Conservation (phyloP, 495 filamentous ascomycete species). For the Xylaria scruposa region DNA sequence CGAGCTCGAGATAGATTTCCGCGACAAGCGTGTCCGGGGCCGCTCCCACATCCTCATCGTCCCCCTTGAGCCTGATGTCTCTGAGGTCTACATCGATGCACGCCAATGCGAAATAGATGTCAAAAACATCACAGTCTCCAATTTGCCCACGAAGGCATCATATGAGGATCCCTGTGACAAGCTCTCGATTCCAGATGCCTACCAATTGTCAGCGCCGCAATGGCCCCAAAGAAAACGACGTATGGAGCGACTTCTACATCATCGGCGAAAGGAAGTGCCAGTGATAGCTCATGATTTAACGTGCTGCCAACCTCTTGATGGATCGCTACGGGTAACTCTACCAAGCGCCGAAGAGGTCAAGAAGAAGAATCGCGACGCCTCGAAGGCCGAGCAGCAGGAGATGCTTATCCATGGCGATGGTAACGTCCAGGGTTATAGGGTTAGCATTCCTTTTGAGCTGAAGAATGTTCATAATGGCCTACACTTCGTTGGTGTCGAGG, state of each 20-base stretch:
- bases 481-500: constrained; percentile 85
- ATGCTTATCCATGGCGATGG: constrained; percentile 36
- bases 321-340: constrained; percentile 49
- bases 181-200: constrained; percentile 65
- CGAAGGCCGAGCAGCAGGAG: constrained; percentile 40
- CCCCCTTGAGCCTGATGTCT: constrained; percentile 65
- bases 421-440: constrained; percentile 45
- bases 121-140: constrained; percentile 70
- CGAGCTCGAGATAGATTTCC: constrained; percentile 86
- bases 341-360: constrained; percentile 43
- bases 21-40: constrained; percentile 74
- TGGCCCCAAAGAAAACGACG: constrained; percentile 73
- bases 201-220: constrained; percentile 70
- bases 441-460: constrained; percentile 76
- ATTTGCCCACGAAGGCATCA: constrained; percentile 59
- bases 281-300: constrained; percentile 46
- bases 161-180: constrained; percentile 77
- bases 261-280: constrained; percentile 51
- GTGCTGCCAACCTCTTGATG: constrained; percentile 50
- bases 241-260: constrained; percentile 66
- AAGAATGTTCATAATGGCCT: constrained; percentile 81
- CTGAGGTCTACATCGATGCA: constrained; percentile 78
- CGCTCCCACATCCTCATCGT: constrained; percentile 81
- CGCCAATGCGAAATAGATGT: constrained; percentile 80
- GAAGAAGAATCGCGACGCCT: constrained; percentile 42